Conservation (phyloP, 768 basidiomycete genomes). For the Exsudoporus frostii region DNA sequence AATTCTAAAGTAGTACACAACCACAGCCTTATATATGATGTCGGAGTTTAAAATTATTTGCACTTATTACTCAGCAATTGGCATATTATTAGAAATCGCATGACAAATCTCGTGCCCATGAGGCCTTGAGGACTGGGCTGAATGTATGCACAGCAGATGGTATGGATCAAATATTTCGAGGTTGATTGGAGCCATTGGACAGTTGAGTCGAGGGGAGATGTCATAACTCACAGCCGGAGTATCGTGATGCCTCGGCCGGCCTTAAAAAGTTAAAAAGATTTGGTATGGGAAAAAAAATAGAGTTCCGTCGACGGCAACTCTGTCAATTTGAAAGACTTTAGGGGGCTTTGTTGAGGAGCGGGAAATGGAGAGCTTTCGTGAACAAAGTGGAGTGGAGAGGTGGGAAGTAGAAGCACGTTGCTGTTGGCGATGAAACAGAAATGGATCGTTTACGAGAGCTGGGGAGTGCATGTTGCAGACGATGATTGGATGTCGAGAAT, state of each 20-base stretch:
- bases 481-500: conserved; percentile 22
- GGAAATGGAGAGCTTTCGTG: not conserved
- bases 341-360: too few species aligned
- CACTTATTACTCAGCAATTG: conserved; percentile 1
- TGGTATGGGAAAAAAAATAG: conserved; percentile 13
- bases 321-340: conserved; percentile 17
- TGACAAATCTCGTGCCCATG: not conserved
- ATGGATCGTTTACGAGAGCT: conserved; percentile 16
- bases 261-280: too few species aligned
- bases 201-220: not conserved
- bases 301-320: conserved; percentile 10
- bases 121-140: not conserved
- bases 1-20: not conserved
- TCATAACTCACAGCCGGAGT: not conserved
- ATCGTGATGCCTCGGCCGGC: not conserved
- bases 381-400: not conserved
- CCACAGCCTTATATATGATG: conserved; percentile 4
- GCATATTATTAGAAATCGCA: not conserved
- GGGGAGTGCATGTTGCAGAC: conserved; percentile 22
- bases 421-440: conserved; percentile 6
- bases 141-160: not conserved
- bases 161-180: too few species aligned
- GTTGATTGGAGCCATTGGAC: too few species aligned
- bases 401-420: conserved; percentile 17
- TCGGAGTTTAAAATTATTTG: conserved; percentile 18